Evolutionary conservation across 768 basidiomycete species (phyloP), one percentile per base, ranked within the genome.

Genomic region (Sutorius australiensis): DNA sequence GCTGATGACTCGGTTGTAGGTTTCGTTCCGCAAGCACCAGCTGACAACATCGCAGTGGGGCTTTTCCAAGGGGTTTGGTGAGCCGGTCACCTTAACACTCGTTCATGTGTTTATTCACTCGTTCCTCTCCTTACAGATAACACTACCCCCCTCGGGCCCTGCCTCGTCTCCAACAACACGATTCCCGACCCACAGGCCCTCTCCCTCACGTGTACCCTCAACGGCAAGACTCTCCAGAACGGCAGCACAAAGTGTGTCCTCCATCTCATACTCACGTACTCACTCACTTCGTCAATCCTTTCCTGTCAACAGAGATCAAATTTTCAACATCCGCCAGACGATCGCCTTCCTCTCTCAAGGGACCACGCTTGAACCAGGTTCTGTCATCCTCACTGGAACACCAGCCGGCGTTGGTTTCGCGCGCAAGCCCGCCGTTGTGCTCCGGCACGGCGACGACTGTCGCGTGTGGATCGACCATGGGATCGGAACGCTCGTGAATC

Each of bases 41-140:
- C 73, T 88, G 71, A 81, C 82, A 4, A 84, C 86, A 10, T 85
- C 86, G 0, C 92, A 95, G 60, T 95, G 92, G 92, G 75, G 80
- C 30, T 93, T 91, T 70, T 91, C 89, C 27, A 95, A 95, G 69
- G 78, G 86, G 38, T 95, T 92, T 59, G 92, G 90, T 86, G 52
- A 24, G 78, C 60, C 38, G 16, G 13, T 16, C 33, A 11, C 24
- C 5, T 41, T 3, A n/a, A 9, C 40, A 9, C 11, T 3, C 33
- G 14, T 14, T 3, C 37, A 19, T 24, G 24, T 24, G 24, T 24
- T 19, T 39, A 9, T 10, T 17, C 17, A 19, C 27, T 13, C 27
- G 14, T 9, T 1, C 4, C 13, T 6, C 5, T 7, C 10, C 27
- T 28, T 31, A 9, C 19, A 70, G 69, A 73, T 48, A 63, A 75